Conservation (phyloP, 2,329 filamentous ascomycete genomes). For the Xylaria digitata region DNA sequence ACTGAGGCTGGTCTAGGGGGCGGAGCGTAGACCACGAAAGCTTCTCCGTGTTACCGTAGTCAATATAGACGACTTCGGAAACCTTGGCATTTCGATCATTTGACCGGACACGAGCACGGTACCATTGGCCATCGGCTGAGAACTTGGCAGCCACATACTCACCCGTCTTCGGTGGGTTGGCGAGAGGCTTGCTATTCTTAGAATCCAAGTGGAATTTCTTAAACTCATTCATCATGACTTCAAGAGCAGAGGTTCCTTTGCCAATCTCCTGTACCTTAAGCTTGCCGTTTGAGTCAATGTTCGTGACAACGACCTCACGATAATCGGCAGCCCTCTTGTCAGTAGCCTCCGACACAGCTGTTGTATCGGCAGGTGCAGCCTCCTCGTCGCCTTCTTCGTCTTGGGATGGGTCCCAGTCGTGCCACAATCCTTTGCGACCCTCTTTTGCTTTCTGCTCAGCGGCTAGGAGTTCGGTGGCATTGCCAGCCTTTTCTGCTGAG, state of each 20-base stretch:
- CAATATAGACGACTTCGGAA: slow-evolving; percentile 91
- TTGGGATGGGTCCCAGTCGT: slow-evolving; percentile 91
- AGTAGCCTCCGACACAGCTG: slow-evolving; percentile 63
- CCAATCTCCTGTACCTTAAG: slow-evolving; percentile 94
- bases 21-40: slow-evolving; percentile 87
- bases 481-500: slow-evolving; percentile 94
- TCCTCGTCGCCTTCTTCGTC: slow-evolving; percentile 74
- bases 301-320: slow-evolving; percentile 91
- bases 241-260: slow-evolving; percentile 83
- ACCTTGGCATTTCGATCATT: slow-evolving; percentile 92
- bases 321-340: slow-evolving; percentile 83
- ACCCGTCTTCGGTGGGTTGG: slow-evolving; percentile 85
- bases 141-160: slow-evolving; percentile 94
- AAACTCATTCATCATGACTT: slow-evolving; percentile 91
- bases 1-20: slow-evolving; percentile 81
- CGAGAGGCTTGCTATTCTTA: slow-evolving; percentile 79
- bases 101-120: slow-evolving; percentile 88
- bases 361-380: slow-evolving; percentile 61
- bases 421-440: slow-evolving; percentile 87
- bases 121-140: slow-evolving; percentile 90
- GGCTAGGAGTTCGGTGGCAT: slow-evolving; percentile 85
- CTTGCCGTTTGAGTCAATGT: slow-evolving; percentile 83
- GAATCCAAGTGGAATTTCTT: slow-evolving; percentile 88
- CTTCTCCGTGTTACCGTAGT: slow-evolving; percentile 95
- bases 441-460: slow-evolving; percentile 93